Evolutionary conservation across 2,329 filamentous ascomycete species (phyloP).

Genomic region (Keithomyces neogunnii): DNA sequence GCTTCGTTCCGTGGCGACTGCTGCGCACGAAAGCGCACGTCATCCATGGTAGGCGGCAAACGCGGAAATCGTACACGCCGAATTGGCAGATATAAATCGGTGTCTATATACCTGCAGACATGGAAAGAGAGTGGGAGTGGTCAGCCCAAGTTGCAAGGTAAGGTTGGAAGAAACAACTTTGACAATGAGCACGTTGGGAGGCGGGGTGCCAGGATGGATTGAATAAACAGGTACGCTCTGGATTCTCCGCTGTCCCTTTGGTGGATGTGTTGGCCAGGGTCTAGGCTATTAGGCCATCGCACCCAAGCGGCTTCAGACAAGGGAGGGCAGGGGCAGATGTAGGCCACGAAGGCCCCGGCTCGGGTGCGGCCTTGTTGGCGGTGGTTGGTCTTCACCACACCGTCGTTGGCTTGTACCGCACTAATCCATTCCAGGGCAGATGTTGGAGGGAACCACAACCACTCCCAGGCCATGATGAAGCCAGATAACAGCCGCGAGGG

Average conservation of each 20-base stretch:
- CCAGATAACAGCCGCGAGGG: neutral
- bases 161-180: slow-evolving; percentile 15
- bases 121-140: slow-evolving; percentile 23
- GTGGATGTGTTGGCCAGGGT: slow-evolving; percentile 10
- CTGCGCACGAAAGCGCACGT: slow-evolving; percentile 69
- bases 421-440: slow-evolving; percentile 1
- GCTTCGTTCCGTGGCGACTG: slow-evolving; percentile 70
- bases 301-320: slow-evolving; percentile 2
- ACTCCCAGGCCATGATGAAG: neutral
- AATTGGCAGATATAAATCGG: slow-evolving; percentile 24
- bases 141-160: slow-evolving; percentile 18
- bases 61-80: slow-evolving; percentile 31
- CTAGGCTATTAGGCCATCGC: slow-evolving; percentile 13
- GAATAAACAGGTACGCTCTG: slow-evolving; percentile 14
- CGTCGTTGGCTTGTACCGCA: neutral
- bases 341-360: neutral
- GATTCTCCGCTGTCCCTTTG: neutral
- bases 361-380: slow-evolving; percentile 6
- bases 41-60: slow-evolving; percentile 50
- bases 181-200: slow-evolving; percentile 20
- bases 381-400: slow-evolving; percentile 7
- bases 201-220: slow-evolving; percentile 16
- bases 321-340: neutral
- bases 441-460: neutral
- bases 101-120: slow-evolving; percentile 26